phyloP scores from a whole-genome alignment of 164 flowering plant species.

The Magnolia changhungtana region DNA sequence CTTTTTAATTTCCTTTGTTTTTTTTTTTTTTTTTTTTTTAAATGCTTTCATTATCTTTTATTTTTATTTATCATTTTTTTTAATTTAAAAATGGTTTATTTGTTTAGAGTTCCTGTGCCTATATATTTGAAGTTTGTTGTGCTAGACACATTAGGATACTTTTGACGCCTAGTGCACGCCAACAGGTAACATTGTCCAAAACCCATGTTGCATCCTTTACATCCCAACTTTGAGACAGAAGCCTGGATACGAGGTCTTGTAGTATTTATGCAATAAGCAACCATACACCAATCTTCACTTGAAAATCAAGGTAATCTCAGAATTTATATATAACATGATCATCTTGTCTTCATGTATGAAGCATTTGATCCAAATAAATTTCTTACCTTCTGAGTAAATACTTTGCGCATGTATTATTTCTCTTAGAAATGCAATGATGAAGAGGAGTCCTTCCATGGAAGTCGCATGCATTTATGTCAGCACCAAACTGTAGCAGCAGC shows the following conservation, averaged over 20 bases:
- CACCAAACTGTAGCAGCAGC: conserved; percentile 81
- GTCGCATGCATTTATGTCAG: conserved; percentile 67
- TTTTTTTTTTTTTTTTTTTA: too few species aligned
- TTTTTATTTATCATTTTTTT: too few species aligned
- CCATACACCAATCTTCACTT: neutral
- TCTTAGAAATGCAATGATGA: conserved; percentile 72
- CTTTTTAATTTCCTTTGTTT: too few species aligned
- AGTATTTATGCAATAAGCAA: neutral
- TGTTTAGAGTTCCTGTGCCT: too few species aligned
- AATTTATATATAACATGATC: neutral
- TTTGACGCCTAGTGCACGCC: too few species aligned
- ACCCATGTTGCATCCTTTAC: too few species aligned
- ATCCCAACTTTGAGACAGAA: neutral
- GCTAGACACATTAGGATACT: too few species aligned
- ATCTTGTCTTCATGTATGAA: neutral
- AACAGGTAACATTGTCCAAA: too few species aligned
- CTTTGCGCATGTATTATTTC: conserved; percentile 63
- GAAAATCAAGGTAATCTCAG: neutral
- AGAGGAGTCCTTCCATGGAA: conserved; percentile 89
- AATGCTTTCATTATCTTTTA: too few species aligned
- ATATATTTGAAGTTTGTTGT: too few species aligned
- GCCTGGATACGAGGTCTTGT: neutral
- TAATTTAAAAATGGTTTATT: too few species aligned
- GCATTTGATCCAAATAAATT: neutral
- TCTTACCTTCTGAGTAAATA: conserved; percentile 77